Conservation (phyloP, 768 basidiomycete genomes). For the Lactifluus subvellereus region DNA sequence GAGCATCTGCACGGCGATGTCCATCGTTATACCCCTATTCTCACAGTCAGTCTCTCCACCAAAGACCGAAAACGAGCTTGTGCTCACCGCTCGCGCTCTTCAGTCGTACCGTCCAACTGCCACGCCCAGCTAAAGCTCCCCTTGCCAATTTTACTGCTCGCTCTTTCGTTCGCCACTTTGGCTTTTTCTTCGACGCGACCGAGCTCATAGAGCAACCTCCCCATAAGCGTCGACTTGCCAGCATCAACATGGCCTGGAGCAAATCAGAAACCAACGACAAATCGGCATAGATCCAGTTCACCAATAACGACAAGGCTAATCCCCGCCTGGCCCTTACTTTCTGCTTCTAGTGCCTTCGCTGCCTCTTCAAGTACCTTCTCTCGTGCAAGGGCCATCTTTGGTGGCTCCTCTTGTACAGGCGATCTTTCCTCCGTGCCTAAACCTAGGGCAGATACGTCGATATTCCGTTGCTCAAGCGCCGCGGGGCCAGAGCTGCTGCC, state of each 20-base stretch:
- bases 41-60: constrained; percentile 8
- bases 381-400: constrained; percentile 60
- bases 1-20: constrained; percentile 81
- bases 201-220: constrained; percentile 85
- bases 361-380: constrained; percentile 86
- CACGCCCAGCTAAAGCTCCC: constrained; percentile 97
- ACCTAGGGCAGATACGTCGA: constrained; percentile 75
- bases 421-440: constrained; percentile 45
- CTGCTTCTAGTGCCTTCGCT: constrained; percentile 42
- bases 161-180: constrained; percentile 77
- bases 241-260: constrained; percentile 92
- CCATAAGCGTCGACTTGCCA: constrained; percentile 98
- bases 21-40: constrained; percentile 93
- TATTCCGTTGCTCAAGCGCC: constrained; percentile 51
- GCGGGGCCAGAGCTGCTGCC: constrained; percentile 35
- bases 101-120: constrained; percentile 88
- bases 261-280: not conserved
- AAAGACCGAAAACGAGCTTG: not conserved
- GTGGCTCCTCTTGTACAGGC: constrained; percentile 43
- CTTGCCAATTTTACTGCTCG: constrained; percentile 86
- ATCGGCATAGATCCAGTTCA: constrained; percentile 30
- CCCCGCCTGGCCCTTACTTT: constrained; percentile 54
- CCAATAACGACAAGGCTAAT: constrained; percentile 92
- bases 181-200: constrained; percentile 85
- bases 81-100: constrained; percentile 86